Percentiles rank a stretch among this genome's conserved stretches.
These are phyloP conservation scores for Scolecobasidium constrictum DNA, from an alignment of 2,329 filamentous ascomycete genomes.

Conservation along the genomic window DNA sequence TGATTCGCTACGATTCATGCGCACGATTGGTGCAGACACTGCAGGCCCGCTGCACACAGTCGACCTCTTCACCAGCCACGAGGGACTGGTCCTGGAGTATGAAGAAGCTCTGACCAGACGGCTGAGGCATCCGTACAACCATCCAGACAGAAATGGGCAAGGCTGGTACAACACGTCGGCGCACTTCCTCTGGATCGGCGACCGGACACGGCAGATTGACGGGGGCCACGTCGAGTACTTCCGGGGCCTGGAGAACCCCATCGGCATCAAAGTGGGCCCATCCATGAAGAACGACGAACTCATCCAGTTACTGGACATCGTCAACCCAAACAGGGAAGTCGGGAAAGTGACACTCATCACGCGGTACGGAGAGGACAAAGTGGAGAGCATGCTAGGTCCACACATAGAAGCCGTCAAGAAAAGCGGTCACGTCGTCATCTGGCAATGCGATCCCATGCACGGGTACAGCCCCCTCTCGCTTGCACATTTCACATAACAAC, in stretches of 20 bases:
- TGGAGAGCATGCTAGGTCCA: conserved; percentile 61
- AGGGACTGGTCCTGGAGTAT: conserved; percentile 88
- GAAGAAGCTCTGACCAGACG: conserved; percentile 77
- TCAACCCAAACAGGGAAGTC: conserved; percentile 72
- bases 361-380: conserved; percentile 74
- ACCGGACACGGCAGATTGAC: conserved; percentile 86
- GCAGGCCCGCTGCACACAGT: conserved; percentile 79
- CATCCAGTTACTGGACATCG: conserved; percentile 64
- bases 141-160: conserved; percentile 29
- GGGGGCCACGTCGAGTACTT: conserved; percentile 96
- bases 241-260: conserved; percentile 88
- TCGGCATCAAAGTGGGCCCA: conserved; percentile 93
- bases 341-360: conserved; percentile 97
- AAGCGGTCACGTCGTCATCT: conserved; percentile 69
- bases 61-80: conserved; percentile 91
- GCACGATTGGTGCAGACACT: conserved; percentile 77
- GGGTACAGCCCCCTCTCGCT: conserved; percentile 34
- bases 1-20: conserved; percentile 88
- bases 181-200: conserved; percentile 97
- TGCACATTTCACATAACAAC: background rate
- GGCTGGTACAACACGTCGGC: conserved; percentile 90
- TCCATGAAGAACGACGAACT: conserved; percentile 69
- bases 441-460: conserved; percentile 99
- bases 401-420: conserved; percentile 85
- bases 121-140: conserved; percentile 51